phyloP scores from a whole-genome alignment of 1,284 basidiomycete genomes.

The Ceratobasidium sp. region DNA sequence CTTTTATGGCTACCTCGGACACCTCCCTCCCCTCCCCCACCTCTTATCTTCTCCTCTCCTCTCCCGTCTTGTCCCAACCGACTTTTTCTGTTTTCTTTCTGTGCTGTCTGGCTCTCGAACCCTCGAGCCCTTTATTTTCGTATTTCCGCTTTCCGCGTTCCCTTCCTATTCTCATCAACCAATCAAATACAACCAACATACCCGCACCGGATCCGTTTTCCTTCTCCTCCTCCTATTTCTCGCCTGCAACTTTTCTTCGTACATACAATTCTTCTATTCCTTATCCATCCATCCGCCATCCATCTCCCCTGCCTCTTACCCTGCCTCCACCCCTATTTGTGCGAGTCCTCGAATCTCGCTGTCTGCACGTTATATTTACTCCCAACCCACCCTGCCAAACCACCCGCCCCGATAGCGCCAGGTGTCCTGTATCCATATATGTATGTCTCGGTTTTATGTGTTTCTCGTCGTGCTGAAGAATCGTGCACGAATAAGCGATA shows the following conservation, averaged over 20 bases:
- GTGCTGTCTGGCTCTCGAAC: not conserved
- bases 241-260: not conserved
- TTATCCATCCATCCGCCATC: not conserved
- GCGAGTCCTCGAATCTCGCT: too few relatives aligned
- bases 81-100: not conserved
- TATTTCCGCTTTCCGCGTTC: not conserved
- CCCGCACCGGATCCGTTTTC: constrained; percentile 1
- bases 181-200: not conserved
- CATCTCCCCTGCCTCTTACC: not conserved
- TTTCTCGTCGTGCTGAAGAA: too few relatives aligned
- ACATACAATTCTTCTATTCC: not conserved
- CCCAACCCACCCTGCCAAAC: constrained; percentile 1
- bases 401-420: not conserved
- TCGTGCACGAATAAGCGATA: not conserved
- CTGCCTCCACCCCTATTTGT: not conserved
- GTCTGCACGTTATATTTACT: not conserved
- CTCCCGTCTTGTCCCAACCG: too few relatives aligned
- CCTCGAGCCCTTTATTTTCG: constrained; percentile 2
- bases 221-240: constrained; percentile 1
- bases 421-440: constrained; percentile 32
- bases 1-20: constrained; percentile 15
- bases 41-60: not conserved
- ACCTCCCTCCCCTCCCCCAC: not conserved
- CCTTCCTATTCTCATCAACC: not conserved
- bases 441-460: constrained; percentile 40